Evolutionary conservation across 306 rosid species (phyloP), one percentile per base, ranked within the genome.

Genomic region (Calophaca sinica): DNA sequence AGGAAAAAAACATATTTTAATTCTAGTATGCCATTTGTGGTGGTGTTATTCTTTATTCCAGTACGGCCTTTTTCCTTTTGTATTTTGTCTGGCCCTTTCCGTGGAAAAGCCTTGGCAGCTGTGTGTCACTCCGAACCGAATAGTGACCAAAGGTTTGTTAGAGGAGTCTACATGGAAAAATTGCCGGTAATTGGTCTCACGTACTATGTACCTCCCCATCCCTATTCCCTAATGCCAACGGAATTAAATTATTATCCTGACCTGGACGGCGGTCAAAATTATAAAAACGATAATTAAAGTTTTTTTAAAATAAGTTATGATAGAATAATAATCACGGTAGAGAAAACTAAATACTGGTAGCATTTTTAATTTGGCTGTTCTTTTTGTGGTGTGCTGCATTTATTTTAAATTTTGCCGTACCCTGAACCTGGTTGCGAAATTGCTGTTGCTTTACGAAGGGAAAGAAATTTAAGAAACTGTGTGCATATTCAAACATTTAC

Each of bases 41-140:
- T 33, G 48, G 48, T 42, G 48, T 7, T 70, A 70, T 70, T 61
- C 54, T 70, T 62, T 42, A 38, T 50, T 61, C 29, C 41, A 41
- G 60, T 35, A 69, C 33, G 62, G 53, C 31, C 29, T 41, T 52
- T 54, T 13, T 68, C 38, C 48, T 62, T 69, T 46, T 13, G 51
- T 79, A 62, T 48, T 64, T 36, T 28, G 39, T 76, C 64, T 61
- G 62, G 11, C 42, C 49, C 61, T 41, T 72, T 50, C 26, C 38
- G 13, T 64, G 68, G 14, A 45, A 55, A 74, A 59, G 77, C 59
- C 50, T 62, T 67, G 80, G 74, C 68, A 60, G 57, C 28, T n/a
- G 86, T 63, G 86, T 42, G 11, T 42, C 48, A 42, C 48, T 9
- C 14, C 15, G 61, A 5, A 54, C 1, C 63, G 52, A 68, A 62